These are phyloP conservation scores for Chimonanthus praecox DNA, from an alignment of 164 flowering plant species.

Conservation along the genomic window DNA sequence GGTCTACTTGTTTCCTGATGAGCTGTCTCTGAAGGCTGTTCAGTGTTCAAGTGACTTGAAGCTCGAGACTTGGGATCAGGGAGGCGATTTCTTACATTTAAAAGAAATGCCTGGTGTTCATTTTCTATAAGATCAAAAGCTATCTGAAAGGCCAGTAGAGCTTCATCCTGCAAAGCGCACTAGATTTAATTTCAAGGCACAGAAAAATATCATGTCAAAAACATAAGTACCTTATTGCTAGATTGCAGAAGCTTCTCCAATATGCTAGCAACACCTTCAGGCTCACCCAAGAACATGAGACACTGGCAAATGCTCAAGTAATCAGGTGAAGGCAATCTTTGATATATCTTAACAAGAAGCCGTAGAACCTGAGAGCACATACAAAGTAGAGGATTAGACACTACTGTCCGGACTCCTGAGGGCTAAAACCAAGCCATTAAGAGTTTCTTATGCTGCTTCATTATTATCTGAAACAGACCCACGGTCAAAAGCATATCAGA, in stretches of 20 bases:
- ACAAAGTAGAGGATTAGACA: not conserved
- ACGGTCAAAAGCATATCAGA: no score
- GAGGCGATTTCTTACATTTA: conserved; percentile 70
- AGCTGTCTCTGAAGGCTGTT: conserved; percentile 20
- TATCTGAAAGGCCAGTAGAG: conserved; percentile 83
- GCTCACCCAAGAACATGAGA: conserved; percentile 87
- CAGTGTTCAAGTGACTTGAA: conserved; percentile 4
- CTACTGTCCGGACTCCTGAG: not conserved
- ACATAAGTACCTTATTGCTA: conserved; percentile 30
- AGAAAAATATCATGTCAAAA: not conserved
- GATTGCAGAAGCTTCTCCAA: conserved; percentile 69
- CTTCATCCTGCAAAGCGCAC: conserved; percentile 51
- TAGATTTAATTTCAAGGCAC: not conserved
- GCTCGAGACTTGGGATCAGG: conserved; percentile 40
- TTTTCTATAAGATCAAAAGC: conserved; percentile 96
- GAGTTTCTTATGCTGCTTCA: not conserved
- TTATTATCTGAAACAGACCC: not conserved
- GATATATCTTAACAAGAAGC: conserved; percentile 73
- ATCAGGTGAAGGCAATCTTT: conserved; percentile 72
- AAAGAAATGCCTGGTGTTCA: conserved; percentile 92
- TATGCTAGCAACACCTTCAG: conserved; percentile 64
- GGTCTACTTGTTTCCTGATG: conserved; percentile 30
- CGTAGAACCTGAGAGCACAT: conserved; percentile 57
- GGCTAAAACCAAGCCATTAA: not conserved
- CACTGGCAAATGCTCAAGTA: conserved; percentile 83